Evolutionary conservation across 2,329 filamentous ascomycete genomes (phyloP).

Genomic region (Sphaerulina populicola): DNA sequence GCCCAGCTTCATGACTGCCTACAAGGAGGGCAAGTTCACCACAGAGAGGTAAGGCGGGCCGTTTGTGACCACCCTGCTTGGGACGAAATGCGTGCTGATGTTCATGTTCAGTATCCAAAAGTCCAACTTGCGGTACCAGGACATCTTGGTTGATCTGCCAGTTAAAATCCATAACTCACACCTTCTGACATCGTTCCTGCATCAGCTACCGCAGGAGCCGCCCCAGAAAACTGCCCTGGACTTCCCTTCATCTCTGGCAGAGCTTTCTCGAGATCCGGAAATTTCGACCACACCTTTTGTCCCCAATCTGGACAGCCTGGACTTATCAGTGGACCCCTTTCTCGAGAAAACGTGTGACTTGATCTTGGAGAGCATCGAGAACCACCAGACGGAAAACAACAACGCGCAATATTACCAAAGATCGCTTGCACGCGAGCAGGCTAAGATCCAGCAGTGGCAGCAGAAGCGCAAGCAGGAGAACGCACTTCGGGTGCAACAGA

Average conservation of each 20-base stretch:
- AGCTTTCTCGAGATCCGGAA: constrained; percentile 59
- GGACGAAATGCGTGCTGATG: constrained; percentile 19
- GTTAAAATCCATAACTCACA: constrained; percentile 93
- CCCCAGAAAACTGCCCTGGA: constrained; percentile 54
- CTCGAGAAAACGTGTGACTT: constrained; percentile 97
- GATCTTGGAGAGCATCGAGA: constrained; percentile 91
- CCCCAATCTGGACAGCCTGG: constrained; percentile 81
- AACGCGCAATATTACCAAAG: constrained; percentile 98
- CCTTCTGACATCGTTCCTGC: constrained; percentile 87
- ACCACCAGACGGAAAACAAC: constrained; percentile 96
- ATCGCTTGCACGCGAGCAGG: constrained; percentile 84
- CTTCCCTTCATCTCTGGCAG: constrained; percentile 69
- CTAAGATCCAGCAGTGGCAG: constrained; percentile 96
- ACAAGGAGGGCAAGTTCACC: constrained; percentile 96
- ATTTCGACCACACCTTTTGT: constrained; percentile 59
- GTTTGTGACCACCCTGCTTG: background rate
- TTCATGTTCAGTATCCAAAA: constrained; percentile 66
- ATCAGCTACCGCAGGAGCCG: constrained; percentile 71
- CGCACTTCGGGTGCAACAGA: constrained; percentile 69
- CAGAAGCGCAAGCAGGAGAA: constrained; percentile 96
- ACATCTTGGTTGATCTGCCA: constrained; percentile 85
- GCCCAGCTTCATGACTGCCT: constrained; percentile 77
- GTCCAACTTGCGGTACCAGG: constrained; percentile 84
- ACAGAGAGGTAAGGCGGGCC: constrained; percentile 67
- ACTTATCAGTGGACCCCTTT: constrained; percentile 92